phyloP scores from a whole-genome alignment of 495 filamentous ascomycete genomes.

The Aspergillus sclerotioniger region DNA sequence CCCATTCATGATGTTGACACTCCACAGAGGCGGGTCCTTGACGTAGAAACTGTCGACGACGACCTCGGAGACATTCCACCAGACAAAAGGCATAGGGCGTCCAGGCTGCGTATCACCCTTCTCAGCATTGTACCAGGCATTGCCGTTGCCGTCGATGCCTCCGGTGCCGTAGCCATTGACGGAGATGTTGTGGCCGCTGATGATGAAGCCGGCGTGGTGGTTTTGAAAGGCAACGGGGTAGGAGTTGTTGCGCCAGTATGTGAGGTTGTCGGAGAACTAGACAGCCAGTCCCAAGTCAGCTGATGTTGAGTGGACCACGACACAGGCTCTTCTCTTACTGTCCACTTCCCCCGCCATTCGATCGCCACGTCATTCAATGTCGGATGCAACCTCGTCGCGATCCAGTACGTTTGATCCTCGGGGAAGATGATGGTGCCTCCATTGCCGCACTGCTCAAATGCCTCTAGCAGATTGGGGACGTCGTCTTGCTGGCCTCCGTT shows the following conservation, averaged over 20 bases:
- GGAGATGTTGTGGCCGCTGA: conserved; percentile 49
- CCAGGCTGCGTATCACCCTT: conserved; percentile 42
- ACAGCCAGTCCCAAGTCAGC: too few relatives aligned
- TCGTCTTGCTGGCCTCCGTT: conserved; percentile 32
- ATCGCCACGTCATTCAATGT: conserved; percentile 44
- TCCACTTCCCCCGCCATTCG: conserved; percentile 49
- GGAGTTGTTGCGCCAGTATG: conserved; percentile 55
- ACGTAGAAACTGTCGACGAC: conserved; percentile 52
- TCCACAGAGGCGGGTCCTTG: conserved; percentile 54
- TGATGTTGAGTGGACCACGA: background rate
- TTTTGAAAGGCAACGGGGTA: conserved; percentile 58
- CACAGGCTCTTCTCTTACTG: conserved; percentile 32
- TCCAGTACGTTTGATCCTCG: conserved; percentile 49
- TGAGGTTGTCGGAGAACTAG: conserved; percentile 51
- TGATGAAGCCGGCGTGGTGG: conserved; percentile 52
- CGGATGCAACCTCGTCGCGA: conserved; percentile 48
- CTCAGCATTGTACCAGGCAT: conserved; percentile 48
- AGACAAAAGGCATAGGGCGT: conserved; percentile 59
- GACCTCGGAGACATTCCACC: conserved; percentile 58
- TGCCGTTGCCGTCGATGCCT: conserved; percentile 55
- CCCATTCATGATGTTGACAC: conserved; percentile 58
- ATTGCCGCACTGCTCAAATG: conserved; percentile 49
- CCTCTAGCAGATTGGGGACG: conserved; percentile 48
- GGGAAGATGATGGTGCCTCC: conserved; percentile 54
- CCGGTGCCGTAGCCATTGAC: conserved; percentile 51